These are phyloP conservation scores for Alternaria sp. DNA, from an alignment of 2,329 filamentous ascomycete species.

Conservation along the genomic window DNA sequence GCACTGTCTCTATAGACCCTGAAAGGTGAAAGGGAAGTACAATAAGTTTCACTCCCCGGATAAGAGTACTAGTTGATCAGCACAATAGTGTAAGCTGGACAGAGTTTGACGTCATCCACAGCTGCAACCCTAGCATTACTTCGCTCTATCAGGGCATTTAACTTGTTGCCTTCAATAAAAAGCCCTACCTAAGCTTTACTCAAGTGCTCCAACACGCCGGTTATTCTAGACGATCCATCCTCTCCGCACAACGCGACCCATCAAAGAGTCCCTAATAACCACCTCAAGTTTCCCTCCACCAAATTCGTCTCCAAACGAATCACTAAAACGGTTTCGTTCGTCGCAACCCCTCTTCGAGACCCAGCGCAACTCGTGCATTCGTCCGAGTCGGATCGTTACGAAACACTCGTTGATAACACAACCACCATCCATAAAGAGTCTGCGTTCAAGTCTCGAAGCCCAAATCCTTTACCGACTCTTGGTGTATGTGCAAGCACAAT, in stretches of 20 bases:
- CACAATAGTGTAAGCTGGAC: not conserved
- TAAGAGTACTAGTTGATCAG: not conserved
- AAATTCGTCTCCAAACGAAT: not conserved
- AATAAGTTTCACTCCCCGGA: not conserved
- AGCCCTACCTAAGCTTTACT: not conserved
- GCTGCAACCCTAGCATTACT: no score
- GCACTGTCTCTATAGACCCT: not conserved
- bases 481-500: not conserved
- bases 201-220: not conserved
- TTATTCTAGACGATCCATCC: not conserved
- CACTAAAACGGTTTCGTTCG: not conserved
- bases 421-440: not conserved
- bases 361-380: not conserved
- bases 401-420: not conserved
- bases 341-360: not conserved
- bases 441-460: not conserved
- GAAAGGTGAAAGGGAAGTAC: not conserved
- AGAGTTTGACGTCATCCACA: no score
- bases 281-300: not conserved
- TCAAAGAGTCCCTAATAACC: not conserved
- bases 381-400: not conserved
- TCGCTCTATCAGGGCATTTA: not conserved
- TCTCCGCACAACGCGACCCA: not conserved
- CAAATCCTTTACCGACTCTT: not conserved
- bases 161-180: no score